Conservation (phyloP, 495 filamentous ascomycete species). For the Penicillium coprophilum region DNA sequence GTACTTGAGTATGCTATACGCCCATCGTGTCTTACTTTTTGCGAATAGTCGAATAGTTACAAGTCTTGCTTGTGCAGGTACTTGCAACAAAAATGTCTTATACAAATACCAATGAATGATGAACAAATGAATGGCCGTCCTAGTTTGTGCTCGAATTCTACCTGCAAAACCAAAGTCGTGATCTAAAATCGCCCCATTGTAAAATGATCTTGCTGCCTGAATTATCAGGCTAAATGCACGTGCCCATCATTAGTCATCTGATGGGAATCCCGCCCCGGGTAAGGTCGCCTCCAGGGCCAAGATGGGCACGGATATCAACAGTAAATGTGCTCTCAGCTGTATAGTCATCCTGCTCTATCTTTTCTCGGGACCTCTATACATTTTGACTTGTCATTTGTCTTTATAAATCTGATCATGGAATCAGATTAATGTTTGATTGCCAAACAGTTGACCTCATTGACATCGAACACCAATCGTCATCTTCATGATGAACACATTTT, state of each 20-base stretch:
- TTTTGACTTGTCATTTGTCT: not conserved
- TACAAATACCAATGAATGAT: conserved; percentile 3
- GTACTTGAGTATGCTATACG: not conserved
- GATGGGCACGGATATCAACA: conserved; percentile 6
- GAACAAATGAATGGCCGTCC: not conserved
- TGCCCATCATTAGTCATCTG: conserved; percentile 5
- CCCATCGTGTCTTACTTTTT: not conserved
- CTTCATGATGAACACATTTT: not conserved
- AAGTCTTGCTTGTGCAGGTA: not conserved
- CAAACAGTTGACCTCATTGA: not conserved
- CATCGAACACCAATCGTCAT: not conserved
- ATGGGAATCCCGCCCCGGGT: no score
- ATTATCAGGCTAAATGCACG: not conserved
- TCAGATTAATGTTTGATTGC: not conserved
- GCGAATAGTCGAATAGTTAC: not conserved
- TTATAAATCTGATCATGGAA: not conserved
- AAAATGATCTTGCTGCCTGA: not conserved
- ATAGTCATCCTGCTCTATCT: not conserved
- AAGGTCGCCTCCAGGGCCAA: not conserved
- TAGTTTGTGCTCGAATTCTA: not conserved
- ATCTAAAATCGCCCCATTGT: not conserved
- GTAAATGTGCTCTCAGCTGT: not conserved
- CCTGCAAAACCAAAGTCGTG: not conserved
- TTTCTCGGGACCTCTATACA: not conserved
- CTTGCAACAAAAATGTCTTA: not conserved